Percentiles rank a stretch among this genome's conserved stretches.
Evolutionary conservation across 2,329 filamentous ascomycete genomes (phyloP).

Genomic region (Alternaria dauci): DNA sequence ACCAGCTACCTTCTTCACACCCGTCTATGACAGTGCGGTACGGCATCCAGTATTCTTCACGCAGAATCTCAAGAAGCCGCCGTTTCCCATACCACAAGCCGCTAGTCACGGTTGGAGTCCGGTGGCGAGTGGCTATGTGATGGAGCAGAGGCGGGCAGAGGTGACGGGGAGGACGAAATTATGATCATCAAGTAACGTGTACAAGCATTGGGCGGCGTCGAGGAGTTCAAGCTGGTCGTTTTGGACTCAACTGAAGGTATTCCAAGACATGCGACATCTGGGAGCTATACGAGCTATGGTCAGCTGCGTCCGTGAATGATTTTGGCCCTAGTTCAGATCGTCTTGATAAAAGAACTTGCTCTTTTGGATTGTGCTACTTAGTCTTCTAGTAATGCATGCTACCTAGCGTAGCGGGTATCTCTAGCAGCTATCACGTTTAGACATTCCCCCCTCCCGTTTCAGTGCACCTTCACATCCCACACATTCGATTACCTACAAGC

Average conservation of each 20-base stretch:
- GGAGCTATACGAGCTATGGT: neutral
- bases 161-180: conserved; percentile 38
- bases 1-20: conserved; percentile 25
- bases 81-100: conserved; percentile 54
- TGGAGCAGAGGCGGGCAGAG: conserved; percentile 36
- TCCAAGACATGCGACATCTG: neutral
- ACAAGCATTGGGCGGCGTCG: conserved; percentile 9
- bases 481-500: conserved; percentile 3
- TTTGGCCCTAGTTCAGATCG: neutral
- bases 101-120: conserved; percentile 52
- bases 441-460: neutral
- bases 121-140: conserved; percentile 56
- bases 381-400: conserved; percentile 1
- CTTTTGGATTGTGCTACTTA: neutral
- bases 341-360: neutral
- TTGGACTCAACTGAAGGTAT: neutral
- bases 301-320: neutral
- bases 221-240: neutral
- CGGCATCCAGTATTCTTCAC: conserved; percentile 82
- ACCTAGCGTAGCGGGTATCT: conserved; percentile 7
- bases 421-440: neutral
- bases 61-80: conserved; percentile 65
- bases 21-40: conserved; percentile 64
- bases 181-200: conserved; percentile 19
- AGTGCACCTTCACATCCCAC: neutral